Conservation (phyloP, 2,329 filamentous ascomycete species). For the Paracoccidioides brasiliensis region DNA sequence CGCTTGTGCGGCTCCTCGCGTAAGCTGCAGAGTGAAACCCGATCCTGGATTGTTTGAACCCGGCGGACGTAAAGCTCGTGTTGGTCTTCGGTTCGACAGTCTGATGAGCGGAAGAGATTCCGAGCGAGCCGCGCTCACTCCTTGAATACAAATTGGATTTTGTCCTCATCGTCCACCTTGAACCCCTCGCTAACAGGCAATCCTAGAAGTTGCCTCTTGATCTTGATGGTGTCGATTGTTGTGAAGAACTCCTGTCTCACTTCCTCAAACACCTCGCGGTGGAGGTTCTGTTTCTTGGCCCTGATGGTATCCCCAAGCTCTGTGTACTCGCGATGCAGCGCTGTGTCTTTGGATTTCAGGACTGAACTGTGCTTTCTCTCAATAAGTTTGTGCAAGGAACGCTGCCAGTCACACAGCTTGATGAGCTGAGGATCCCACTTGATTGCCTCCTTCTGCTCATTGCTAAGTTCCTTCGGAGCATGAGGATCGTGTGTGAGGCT, state of each 20-base stretch:
- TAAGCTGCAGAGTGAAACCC: conserved; percentile 3
- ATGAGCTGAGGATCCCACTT: neutral
- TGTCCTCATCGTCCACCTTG: no score
- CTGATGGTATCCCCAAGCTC: conserved; percentile 1
- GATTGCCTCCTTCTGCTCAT: neutral
- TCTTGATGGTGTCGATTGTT: no score
- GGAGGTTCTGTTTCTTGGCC: neutral
- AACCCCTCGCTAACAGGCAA: no score
- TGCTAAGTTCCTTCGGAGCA: neutral
- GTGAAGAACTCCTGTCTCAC: no score
- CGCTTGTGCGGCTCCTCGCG: neutral
- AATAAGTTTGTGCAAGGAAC: neutral
- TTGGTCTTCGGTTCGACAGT: neutral
- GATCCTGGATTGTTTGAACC: conserved; percentile 3
- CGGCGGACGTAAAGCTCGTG: neutral
- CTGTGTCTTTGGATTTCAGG: neutral
- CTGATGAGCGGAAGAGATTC: conserved; percentile 3
- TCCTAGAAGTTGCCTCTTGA: no score
- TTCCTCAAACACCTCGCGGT: neutral
- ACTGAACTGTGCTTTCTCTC: conserved; percentile 1
- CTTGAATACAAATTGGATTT: no score
- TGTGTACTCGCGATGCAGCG: neutral
- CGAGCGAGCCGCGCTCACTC: neutral
- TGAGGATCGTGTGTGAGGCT: neutral
- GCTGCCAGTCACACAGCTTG: neutral